Evolutionary conservation across 805 yeast species (phyloP), one percentile per base, ranked within the genome.

Genomic region (Hanseniaspora valbyensis): DNA sequence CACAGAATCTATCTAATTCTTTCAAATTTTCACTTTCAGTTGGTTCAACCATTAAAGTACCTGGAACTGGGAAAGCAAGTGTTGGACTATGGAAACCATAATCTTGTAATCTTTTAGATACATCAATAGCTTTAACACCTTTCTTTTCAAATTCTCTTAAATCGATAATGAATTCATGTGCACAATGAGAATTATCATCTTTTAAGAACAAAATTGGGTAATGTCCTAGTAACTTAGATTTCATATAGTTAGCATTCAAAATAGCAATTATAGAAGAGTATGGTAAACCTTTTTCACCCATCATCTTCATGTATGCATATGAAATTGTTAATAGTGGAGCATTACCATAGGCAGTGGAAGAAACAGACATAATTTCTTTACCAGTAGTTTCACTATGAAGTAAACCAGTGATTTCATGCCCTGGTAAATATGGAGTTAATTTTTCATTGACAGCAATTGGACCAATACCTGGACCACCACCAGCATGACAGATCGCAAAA

Each of bases 401-500:
- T 12, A 50, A 44, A 21, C 43, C 45, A n/a, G 44, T 43, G 37
- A 83, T 70, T 21, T 76, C 74, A 67, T 92, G 96, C 13, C 72
- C 70, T 42, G 98, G 98, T 59, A 92, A 74, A 68, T 77, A 88
- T 49, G 86, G 85, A 40, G 74, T 75, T 59, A 92, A 72, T 66
- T 87, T 95, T 44, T 74, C 69, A 57, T 80, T 81, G 52, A 90
- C 97, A 74, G 97, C 87, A 56, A 92, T 92, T 46, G 97, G 97
- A 18, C 96, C 98, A 60, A 88, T 95, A 63, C 97, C 98, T 38
- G 98, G 98, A 39, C 98, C 98, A 64, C 98, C 98, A 63, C 98
- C 98, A 62, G 98, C 98, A 62, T 92, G 98, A 50, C 96, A 94
- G 61, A 92, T 87, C 42, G 96, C 88, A 72, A 92, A 92, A 0